Evolutionary conservation across 768 basidiomycete genomes (phyloP), one percentile per base, ranked within the genome.

Genomic region (Boletus rufocinnamomeus): DNA sequence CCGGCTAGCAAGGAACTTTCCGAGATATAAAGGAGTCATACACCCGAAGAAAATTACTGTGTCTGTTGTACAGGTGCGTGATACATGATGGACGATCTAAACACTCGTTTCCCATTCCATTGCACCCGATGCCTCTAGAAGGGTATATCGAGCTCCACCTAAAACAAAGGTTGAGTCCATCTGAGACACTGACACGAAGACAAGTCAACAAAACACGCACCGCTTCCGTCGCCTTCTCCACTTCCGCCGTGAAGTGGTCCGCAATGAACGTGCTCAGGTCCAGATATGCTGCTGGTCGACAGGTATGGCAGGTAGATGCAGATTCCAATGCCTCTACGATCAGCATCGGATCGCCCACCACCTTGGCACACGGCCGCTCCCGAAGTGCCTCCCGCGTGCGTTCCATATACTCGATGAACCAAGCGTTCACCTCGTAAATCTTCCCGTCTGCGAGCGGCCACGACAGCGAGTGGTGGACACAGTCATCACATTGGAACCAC

Each of bases 401-500:
- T 19, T 73, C 72, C 72, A 73, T 73, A 37, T 68, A 73, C 53
- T 74, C 72, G 57, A 73, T 74, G 40, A 73, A 73, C 72, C 72
- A 73, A 17, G 66, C 56, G 3, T 73, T 73, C 55, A 73, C 71
- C 63, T 73, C 72, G 50, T 73, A 74, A 25, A 73, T 73, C 63
- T 73, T 73, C 21, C 72, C 73, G 23, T 73, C 72, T 45, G 71
- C 64, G 40, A 73, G 66, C 28, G 72, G 72, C 72, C 73, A 73
- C 32, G 72, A 73, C 27, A 73, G 62, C 23, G 63, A 52, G 56
- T 73, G 72, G 54, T 74, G 72, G 32, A 74, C 54, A n/a, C 72
- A 73, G 37, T 73, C 72, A 11, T 76, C 75, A 16, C 73, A 76
- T 58, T 76, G 75, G 68, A 76, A 76, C 68, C 72, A 75, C 45